Evolutionary conservation across 768 basidiomycete species (phyloP).

Genomic region (Russula vinacea): DNA sequence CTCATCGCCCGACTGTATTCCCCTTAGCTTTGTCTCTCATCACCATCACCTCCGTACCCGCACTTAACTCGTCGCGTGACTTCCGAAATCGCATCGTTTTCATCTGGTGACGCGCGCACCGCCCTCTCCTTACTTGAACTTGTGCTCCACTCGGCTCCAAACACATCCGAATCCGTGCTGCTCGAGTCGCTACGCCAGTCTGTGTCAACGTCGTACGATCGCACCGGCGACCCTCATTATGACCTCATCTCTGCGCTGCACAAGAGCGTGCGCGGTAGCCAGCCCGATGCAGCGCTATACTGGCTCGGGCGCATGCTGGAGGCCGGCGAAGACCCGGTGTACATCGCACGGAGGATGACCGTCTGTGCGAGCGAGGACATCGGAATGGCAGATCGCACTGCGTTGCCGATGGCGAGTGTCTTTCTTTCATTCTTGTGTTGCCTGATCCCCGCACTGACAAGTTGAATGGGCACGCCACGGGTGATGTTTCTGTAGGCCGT

Average conservation of each 20-base stretch:
- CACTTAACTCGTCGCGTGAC: slow-evolving; percentile 50
- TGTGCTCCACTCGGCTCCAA: slow-evolving; percentile 46
- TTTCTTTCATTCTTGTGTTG: not conserved
- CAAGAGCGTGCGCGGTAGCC: slow-evolving; percentile 75
- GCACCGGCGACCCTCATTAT: slow-evolving; percentile 70
- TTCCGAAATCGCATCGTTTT: slow-evolving; percentile 49
- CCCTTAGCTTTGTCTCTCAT: not conserved
- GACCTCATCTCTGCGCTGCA: slow-evolving; percentile 85
- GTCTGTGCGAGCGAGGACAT: slow-evolving; percentile 86
- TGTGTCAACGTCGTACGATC: slow-evolving; percentile 65
- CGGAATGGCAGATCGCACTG: slow-evolving; percentile 74
- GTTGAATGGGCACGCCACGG: not conserved
- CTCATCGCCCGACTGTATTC: not conserved
- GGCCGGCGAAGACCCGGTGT: slow-evolving; percentile 79
- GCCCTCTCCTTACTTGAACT: slow-evolving; percentile 77
- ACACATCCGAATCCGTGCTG: slow-evolving; percentile 47
- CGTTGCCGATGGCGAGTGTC: slow-evolving; percentile 63
- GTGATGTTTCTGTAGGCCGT: slow-evolving; percentile 46
- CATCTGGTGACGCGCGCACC: slow-evolving; percentile 70
- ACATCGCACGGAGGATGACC: slow-evolving; percentile 67
- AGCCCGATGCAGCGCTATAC: slow-evolving; percentile 77
- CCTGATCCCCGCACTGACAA: not conserved
- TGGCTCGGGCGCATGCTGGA: slow-evolving; percentile 84
- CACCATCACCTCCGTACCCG: slow-evolving; percentile 33
- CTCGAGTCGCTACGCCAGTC: slow-evolving; percentile 59